Evolutionary conservation across 768 basidiomycete genomes (phyloP).

Genomic region (Calocera viscosa): DNA sequence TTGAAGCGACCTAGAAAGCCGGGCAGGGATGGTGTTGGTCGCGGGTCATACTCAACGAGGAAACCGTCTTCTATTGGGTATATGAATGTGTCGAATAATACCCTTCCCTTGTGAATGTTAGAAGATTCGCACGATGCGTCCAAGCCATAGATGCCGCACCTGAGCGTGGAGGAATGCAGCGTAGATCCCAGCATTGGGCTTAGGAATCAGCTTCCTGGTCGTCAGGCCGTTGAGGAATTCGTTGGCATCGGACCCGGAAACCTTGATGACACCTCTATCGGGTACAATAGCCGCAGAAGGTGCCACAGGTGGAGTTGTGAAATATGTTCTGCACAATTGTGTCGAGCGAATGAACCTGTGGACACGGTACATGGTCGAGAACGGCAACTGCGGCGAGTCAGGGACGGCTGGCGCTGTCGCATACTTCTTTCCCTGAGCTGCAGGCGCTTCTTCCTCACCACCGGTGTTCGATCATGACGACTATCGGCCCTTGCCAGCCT

Average conservation of each 20-base stretch:
- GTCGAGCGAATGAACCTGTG: background rate
- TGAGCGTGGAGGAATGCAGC: slow-evolving; percentile 69
- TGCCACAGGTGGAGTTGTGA: slow-evolving; percentile 32
- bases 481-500: slow-evolving; percentile 47
- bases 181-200: slow-evolving; percentile 45
- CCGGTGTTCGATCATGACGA: background rate
- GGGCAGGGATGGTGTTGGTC: slow-evolving; percentile 42
- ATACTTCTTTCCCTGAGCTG: background rate
- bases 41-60: slow-evolving; percentile 58
- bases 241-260: slow-evolving; percentile 68
- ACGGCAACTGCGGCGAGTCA: background rate
- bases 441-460: background rate
- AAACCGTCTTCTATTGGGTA: slow-evolving; percentile 52
- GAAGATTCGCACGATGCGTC: background rate
- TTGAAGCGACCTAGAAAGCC: slow-evolving; percentile 63
- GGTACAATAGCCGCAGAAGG: slow-evolving; percentile 44
- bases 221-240: slow-evolving; percentile 74
- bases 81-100: slow-evolving; percentile 80
- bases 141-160: slow-evolving; percentile 31
- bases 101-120: slow-evolving; percentile 51
- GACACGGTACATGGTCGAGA: slow-evolving; percentile 3
- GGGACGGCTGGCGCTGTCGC: background rate
- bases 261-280: slow-evolving; percentile 53
- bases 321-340: background rate
- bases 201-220: slow-evolving; percentile 36